Conservation (phyloP, 2,329 filamentous ascomycete genomes). For the Cercospora berteroae region DNA sequence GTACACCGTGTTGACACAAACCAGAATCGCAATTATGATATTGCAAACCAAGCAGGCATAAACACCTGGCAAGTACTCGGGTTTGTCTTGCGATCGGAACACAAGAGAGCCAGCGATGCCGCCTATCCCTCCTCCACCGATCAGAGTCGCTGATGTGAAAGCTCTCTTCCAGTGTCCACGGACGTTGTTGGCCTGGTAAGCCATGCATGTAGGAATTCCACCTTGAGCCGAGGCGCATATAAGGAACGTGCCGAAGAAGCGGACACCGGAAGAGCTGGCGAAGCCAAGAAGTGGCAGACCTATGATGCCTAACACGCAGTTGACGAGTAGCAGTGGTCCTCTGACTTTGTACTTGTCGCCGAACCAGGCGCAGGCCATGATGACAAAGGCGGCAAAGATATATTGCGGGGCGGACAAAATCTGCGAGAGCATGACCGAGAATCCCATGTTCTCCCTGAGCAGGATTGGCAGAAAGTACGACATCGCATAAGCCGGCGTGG, state of each 20-base stretch:
- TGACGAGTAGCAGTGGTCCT: constrained; percentile 66
- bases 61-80: constrained; percentile 15
- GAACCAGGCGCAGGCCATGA: constrained; percentile 58
- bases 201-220: constrained; percentile 69
- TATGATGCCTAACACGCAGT: constrained; percentile 61
- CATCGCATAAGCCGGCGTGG: constrained; percentile 67
- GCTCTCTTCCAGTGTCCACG: constrained; percentile 21
- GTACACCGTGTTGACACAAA: constrained; percentile 35
- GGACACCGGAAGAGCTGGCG: constrained; percentile 53
- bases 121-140: constrained; percentile 15
- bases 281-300: constrained; percentile 51
- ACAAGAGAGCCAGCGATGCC: constrained; percentile 21
- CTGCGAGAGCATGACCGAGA: constrained; percentile 61
- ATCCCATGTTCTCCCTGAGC: constrained; percentile 62
- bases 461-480: constrained; percentile 79
- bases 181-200: constrained; percentile 82
- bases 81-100: constrained; percentile 21
- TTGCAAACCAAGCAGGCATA: constrained; percentile 5
- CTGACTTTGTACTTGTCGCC: constrained; percentile 67
- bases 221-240: constrained; percentile 70
- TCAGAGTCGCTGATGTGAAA: constrained; percentile 20
- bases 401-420: constrained; percentile 71
- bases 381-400: constrained; percentile 61
- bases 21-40: constrained; percentile 26
- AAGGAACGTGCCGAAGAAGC: constrained; percentile 74